Evolutionary conservation across 2,329 filamentous ascomycete genomes (phyloP).

Genomic region (Trichoderma koningiopsis): DNA sequence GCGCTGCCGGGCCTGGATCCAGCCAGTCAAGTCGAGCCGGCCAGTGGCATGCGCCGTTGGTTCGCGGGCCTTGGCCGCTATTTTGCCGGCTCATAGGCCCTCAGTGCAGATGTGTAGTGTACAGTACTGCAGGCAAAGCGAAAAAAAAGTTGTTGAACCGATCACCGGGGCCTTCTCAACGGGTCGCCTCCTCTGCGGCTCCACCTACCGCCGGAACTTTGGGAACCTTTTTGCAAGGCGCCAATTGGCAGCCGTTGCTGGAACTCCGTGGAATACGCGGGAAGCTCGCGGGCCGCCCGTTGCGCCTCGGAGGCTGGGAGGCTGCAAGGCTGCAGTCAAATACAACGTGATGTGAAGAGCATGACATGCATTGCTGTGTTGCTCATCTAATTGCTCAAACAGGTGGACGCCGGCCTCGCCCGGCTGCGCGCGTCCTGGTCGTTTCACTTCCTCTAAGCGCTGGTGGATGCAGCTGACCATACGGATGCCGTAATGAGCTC

Average conservation of each 20-base stretch:
- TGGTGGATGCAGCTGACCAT: conserved; percentile 8
- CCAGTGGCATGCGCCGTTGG: neutral
- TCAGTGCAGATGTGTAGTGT: too few species aligned
- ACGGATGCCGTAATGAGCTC: neutral
- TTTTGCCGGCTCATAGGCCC: neutral
- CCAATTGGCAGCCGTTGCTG: neutral
- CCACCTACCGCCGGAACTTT: conserved; percentile 15
- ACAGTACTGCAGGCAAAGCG: neutral
- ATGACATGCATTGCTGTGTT: neutral
- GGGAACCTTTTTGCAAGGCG: conserved; percentile 20
- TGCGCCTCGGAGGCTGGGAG: too few species aligned
- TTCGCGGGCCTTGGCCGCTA: neutral
- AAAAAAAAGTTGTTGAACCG: neutral
- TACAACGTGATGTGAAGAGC: neutral
- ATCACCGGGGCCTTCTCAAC: conserved; percentile 1
- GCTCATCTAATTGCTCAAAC: neutral
- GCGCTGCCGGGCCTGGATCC: neutral
- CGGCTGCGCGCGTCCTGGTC: neutral
- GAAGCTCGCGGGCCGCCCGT: neutral
- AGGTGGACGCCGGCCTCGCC: neutral
- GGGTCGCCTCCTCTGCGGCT: neutral
- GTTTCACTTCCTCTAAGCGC: neutral
- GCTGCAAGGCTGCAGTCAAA: neutral
- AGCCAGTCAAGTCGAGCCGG: neutral
- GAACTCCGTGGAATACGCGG: neutral